Base-by-base conservation (phyloP, 2,329 filamentous ascomycete species). In the Clarireedia hainanense region DNA sequence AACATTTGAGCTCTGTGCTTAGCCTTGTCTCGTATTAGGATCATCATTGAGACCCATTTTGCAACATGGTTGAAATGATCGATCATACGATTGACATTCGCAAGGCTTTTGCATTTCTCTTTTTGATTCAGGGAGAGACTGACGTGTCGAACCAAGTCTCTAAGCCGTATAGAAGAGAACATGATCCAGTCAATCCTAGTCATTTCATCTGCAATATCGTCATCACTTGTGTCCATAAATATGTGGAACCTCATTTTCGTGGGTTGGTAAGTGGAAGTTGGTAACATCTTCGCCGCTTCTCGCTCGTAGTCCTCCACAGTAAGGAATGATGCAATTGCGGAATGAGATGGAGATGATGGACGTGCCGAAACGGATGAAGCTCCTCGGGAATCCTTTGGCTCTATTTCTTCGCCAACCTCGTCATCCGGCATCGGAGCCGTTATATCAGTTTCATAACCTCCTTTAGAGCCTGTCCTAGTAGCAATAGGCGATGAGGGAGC, bases 181-280 rank as follows among this genome's bases (percentile, higher is more conserved):
- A 97, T 94, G 70, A 95, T 85, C 92, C 92, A 97, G 72, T 99
- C 94, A 55, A 99, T 95, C 58, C 92, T 81, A 4, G 94, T 97
- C 66, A 99, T 80, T 71, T 99, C 94, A 58, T 87, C 85, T 15
- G 92, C 92, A 62, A 97, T 86, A 49, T 90, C 83, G 59, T 95
- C 89, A 52, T 95, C 87, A 1, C 88, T 79, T 24, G 86, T 86
- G 37, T 89, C 88, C 85, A 97, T 95, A 62, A 97, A 88, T 51
- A 87, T 83, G 62, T 91, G 89, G 77, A 94, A 99, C 58, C 94
- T 88, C 43, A 86, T 77, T 70, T 97, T 97, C 63, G 85, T 88
- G 30, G 59, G 96, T 79, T 1, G 84, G 80, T 52, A 87, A 75
- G 39, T 80, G 83, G 0, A 84, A 81, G 80, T 81, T 0, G 92